These are phyloP conservation scores for Pseudonitzschia pungens DNA, from an alignment of 108 stramenopile genomes.

Conservation along the genomic window DNA sequence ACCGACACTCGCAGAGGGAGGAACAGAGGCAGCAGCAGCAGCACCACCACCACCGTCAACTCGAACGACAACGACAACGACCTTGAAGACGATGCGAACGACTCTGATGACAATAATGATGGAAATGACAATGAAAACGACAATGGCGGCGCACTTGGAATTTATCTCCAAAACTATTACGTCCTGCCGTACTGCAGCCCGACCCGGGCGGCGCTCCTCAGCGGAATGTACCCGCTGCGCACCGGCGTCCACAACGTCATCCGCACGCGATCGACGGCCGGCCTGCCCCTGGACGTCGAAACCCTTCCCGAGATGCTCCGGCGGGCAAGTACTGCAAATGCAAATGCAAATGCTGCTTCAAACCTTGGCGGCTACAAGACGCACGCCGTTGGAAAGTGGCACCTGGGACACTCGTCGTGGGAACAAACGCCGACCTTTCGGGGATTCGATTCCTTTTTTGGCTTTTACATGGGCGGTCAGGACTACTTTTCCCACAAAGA, in stretches of 20 bases:
- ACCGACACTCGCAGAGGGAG: too few relatives aligned
- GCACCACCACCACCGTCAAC: too few relatives aligned
- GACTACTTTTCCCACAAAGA: slow-evolving; percentile 49
- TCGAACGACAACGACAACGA: too few relatives aligned
- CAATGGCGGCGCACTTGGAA: not conserved
- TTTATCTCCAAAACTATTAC: slow-evolving; percentile 45
- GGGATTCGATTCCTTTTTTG: slow-evolving; percentile 62
- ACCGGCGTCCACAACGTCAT: slow-evolving; percentile 34
- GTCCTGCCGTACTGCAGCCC: slow-evolving; percentile 47
- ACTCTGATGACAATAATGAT: not conserved
- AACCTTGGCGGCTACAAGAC: slow-evolving; percentile 35
- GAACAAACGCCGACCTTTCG: slow-evolving; percentile 51
- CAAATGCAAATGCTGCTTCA: not conserved
- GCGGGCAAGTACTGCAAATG: not conserved
- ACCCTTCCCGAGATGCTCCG: slow-evolving; percentile 35
- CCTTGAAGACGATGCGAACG: too few relatives aligned
- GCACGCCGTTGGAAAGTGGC: slow-evolving; percentile 69
- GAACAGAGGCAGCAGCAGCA: not conserved
- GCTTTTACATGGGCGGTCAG: slow-evolving; percentile 51
- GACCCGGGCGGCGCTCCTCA: slow-evolving; percentile 38
- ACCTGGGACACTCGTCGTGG: slow-evolving; percentile 44
- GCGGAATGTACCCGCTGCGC: slow-evolving; percentile 46
- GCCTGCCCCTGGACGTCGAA: slow-evolving; percentile 39
- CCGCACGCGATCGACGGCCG: slow-evolving; percentile 12
- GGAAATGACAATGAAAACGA: not conserved